Evolutionary conservation across 345 rosid genomes (phyloP), one percentile per base, ranked within the genome.

Genomic region (Brassica nigra): DNA sequence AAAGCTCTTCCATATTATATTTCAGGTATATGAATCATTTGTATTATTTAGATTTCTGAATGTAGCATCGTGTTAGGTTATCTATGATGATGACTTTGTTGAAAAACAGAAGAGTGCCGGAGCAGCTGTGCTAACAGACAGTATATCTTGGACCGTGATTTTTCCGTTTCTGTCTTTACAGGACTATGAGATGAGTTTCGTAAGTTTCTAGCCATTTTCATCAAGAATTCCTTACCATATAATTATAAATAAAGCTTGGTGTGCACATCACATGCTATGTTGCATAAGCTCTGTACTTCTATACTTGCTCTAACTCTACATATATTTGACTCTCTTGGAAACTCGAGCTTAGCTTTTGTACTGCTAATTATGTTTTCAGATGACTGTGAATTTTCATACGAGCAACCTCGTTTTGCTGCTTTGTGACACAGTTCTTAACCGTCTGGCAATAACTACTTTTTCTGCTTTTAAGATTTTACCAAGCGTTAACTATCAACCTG

Each of bases 351-450:
- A 28, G 28, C 16, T 30, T 58, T 49, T 70, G 4, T 66, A 42
- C 58, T 39, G 74, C 49, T 68, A 42, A 27, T 42, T 15, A 1
- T 79, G 44, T 81, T 82, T 61, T 6, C 86, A 90, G 91, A 77
- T 91, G 90, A 86, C 94, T 8, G 85, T 90, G 69, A 87, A 84
- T 78, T 73, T 89, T 82, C 97, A 92, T 82, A 65, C 90, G 1
- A 75, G 89, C 77, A 92, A 90, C 80, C 77, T 79, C 4, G 34
- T 88, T 81, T 76, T 90, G 74, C 88, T 91, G 68, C 80, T 90
- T 20, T 86, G 87, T 16, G 97, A 91, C 73, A 68, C 89, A 31
- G 75, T 80, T 73, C 82, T 92, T 75, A 90, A 89, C 84, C 78
- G 87, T 81, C 62, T 88, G 94, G 94, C 86, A 86, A 81, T 42